phyloP scores from a whole-genome alignment of 129 eudicot genomes.

The Escallonia herrerae region DNA sequence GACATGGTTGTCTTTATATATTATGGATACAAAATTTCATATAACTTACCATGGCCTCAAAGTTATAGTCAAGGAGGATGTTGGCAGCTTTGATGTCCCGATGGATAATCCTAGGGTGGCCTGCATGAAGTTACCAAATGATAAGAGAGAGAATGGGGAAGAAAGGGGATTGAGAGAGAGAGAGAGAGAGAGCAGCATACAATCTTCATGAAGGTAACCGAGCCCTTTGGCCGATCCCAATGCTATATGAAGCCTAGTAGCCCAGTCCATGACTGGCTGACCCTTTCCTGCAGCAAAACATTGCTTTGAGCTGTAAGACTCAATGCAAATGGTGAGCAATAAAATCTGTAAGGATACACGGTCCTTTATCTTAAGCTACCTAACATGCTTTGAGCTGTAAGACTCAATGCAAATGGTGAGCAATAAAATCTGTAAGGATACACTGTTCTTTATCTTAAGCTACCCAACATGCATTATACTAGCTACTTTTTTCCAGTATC shows the following conservation, averaged over 20 bases:
- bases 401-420: no score
- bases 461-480: no score
- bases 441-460: no score
- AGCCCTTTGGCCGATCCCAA: constrained; percentile 59
- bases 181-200: constrained; percentile 14
- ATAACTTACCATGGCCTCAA: constrained; percentile 70
- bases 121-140: constrained; percentile 26
- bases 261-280: constrained; percentile 34
- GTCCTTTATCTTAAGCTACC: no score
- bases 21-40: no score
- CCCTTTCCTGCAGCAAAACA: constrained; percentile 27
- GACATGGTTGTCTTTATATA: no score
- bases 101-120: constrained; percentile 82
- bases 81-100: constrained; percentile 94
- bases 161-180: not conserved
- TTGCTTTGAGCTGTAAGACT: not conserved
- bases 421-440: no score
- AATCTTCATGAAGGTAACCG: constrained; percentile 61
- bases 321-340: no score
- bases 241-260: constrained; percentile 44
- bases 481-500: no score
- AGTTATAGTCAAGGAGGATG: constrained; percentile 71
- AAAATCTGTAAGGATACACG: no score
- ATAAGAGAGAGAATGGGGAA: not conserved
- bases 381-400: not conserved